Evolutionary conservation across 2,329 filamentous ascomycete genomes (phyloP).

Genomic region (Trichoderma atroviride): DNA sequence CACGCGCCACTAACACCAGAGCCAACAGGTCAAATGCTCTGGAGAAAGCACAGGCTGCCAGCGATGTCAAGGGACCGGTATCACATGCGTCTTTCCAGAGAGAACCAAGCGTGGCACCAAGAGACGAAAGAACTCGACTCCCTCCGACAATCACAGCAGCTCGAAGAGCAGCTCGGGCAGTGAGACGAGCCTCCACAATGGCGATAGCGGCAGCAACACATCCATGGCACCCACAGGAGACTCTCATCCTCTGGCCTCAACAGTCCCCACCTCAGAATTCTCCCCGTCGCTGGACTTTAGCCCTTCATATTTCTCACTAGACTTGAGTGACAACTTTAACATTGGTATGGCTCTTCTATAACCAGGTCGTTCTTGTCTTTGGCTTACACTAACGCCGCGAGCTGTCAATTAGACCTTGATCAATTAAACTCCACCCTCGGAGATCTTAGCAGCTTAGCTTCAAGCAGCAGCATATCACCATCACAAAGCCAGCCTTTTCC

Average conservation of each 20-base stretch:
- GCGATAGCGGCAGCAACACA: neutral
- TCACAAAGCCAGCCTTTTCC: neutral
- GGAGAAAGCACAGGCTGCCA: conserved; percentile 15
- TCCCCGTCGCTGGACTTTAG: neutral
- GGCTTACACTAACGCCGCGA: neutral
- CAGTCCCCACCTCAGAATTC: neutral
- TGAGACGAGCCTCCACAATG: neutral
- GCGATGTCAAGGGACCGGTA: conserved; percentile 1
- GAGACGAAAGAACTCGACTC: conserved; percentile 15
- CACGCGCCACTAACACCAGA: neutral
- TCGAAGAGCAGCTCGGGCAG: neutral
- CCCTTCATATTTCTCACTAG: neutral
- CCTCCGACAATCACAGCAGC: neutral
- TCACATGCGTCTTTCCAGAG: conserved; percentile 9
- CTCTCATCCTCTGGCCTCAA: neutral
- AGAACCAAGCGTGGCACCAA: conserved; percentile 15
- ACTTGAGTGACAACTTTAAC: conserved; percentile 2
- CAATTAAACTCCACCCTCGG: conserved; percentile 5
- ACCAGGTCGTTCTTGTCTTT: neutral
- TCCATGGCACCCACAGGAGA: neutral
- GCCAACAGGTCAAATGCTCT: conserved; percentile 11
- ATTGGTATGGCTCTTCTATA: neutral
- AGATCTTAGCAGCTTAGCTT: conserved; percentile 5
- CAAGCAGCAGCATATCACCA: conserved; percentile 6
- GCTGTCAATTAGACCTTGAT: neutral